These are phyloP conservation scores for Lithohypha guttulata DNA, from an alignment of 2,329 filamentous ascomycete species.

Conservation along the genomic window DNA sequence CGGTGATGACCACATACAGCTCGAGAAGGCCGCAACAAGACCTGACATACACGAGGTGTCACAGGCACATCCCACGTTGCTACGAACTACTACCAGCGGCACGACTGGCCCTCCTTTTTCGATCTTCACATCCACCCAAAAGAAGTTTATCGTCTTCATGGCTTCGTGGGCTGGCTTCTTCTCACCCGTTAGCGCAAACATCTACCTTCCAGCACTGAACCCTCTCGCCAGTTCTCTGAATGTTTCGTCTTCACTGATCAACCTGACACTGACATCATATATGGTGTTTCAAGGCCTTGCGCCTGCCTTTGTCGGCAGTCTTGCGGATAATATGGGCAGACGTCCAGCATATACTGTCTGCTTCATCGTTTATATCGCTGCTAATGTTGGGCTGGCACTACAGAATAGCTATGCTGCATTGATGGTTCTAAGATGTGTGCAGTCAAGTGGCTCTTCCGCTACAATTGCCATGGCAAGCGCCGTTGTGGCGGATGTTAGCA, in stretches of 20 bases:
- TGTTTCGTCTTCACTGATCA: slow-evolving; percentile 21
- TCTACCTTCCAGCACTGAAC: slow-evolving; percentile 37
- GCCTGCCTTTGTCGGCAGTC: slow-evolving; percentile 41
- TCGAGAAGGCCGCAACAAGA: slow-evolving; percentile 13
- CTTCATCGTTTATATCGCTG: slow-evolving; percentile 34
- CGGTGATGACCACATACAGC: slow-evolving; percentile 5
- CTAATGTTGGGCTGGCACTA: slow-evolving; percentile 33
- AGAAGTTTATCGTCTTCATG: slow-evolving; percentile 31
- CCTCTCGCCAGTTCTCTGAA: slow-evolving; percentile 33
- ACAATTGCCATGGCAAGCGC: slow-evolving; percentile 33
- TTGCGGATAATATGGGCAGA: slow-evolving; percentile 41
- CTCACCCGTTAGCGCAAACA: slow-evolving; percentile 35
- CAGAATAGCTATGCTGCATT: slow-evolving; percentile 31
- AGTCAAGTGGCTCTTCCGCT: slow-evolving; percentile 25
- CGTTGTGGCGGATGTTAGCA: slow-evolving; percentile 32
- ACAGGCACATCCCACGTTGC: slow-evolving; percentile 6
- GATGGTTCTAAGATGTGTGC: slow-evolving; percentile 31
- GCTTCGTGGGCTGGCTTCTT: slow-evolving; percentile 33
- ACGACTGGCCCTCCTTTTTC: slow-evolving; percentile 23
- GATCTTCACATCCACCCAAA: slow-evolving; percentile 26
- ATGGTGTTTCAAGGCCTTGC: slow-evolving; percentile 43
- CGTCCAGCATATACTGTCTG: slow-evolving; percentile 39
- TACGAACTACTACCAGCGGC: slow-evolving; percentile 11
- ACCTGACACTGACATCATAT: slow-evolving; percentile 27
- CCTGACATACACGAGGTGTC: slow-evolving; percentile 1